phyloP scores from a whole-genome alignment of 805 yeast genomes.

The Wickerhamiella hasegawae region DNA sequence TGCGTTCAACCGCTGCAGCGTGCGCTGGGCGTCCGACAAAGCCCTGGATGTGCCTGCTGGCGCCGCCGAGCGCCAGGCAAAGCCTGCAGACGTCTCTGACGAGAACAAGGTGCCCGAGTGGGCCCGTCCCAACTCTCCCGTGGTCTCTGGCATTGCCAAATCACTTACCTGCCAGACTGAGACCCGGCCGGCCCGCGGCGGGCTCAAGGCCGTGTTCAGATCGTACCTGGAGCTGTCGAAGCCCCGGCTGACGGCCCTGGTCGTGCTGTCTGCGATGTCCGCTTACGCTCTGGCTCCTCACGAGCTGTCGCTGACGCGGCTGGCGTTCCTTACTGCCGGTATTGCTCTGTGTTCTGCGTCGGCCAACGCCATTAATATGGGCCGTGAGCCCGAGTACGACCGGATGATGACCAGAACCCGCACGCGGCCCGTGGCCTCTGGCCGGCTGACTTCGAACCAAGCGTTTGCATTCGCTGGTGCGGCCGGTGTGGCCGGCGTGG shows the following conservation, averaged over 20 bases:
- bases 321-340: constrained; percentile 63
- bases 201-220: background rate
- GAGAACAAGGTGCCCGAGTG: background rate
- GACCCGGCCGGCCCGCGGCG: background rate
- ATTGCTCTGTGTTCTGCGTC: constrained; percentile 81
- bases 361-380: constrained; percentile 96
- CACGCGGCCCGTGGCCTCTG: constrained; percentile 79
- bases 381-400: constrained; percentile 84
- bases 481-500: constrained; percentile 56
- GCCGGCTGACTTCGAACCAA: constrained; percentile 54
- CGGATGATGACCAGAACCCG: constrained; percentile 75
- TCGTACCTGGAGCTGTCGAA: constrained; percentile 55
- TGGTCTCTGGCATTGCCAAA: too few species aligned
- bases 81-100: too few species aligned
- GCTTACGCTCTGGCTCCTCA: constrained; percentile 85
- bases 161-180: background rate
- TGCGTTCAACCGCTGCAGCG: too few species aligned
- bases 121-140: background rate
- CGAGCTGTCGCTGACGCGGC: constrained; percentile 54
- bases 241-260: constrained; percentile 74
- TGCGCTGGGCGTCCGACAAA: too few species aligned
- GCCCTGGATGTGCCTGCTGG: too few species aligned
- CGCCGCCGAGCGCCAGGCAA: too few species aligned
- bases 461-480: constrained; percentile 68
- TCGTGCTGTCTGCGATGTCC: constrained; percentile 82